Evolutionary conservation across 2,329 filamentous ascomycete genomes (phyloP).

Genomic region (Aspergillus tanneri): DNA sequence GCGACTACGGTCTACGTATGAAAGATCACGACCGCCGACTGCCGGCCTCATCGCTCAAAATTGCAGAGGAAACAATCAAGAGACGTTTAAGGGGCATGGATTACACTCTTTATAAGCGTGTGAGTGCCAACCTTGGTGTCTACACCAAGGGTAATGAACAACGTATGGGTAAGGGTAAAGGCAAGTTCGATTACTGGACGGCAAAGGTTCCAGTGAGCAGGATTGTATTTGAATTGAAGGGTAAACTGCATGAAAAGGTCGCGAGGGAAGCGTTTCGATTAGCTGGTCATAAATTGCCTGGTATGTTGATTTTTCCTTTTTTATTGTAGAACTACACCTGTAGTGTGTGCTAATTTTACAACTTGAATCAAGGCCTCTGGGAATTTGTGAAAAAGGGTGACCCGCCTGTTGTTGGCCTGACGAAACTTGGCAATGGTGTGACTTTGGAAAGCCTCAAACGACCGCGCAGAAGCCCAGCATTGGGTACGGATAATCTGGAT

Average conservation of each 20-base stretch:
- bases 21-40: slow-evolving; percentile 89
- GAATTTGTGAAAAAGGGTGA: slow-evolving; percentile 95
- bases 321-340: slow-evolving; percentile 6
- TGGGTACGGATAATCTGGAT: slow-evolving; percentile 31
- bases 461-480: slow-evolving; percentile 66
- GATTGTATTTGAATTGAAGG: slow-evolving; percentile 88
- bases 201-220: slow-evolving; percentile 85
- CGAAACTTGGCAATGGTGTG: slow-evolving; percentile 77
- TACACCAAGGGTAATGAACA: slow-evolving; percentile 95
- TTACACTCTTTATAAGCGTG: slow-evolving; percentile 87
- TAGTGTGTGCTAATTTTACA: slow-evolving; percentile 20
- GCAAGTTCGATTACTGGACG: slow-evolving; percentile 95
- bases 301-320: slow-evolving; percentile 53
- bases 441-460: slow-evolving; percentile 81
- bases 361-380: slow-evolving; percentile 53
- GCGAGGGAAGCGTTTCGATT: slow-evolving; percentile 89
- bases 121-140: slow-evolving; percentile 90
- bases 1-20: slow-evolving; percentile 93
- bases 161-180: slow-evolving; percentile 99
- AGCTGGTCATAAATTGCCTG: slow-evolving; percentile 91
- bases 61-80: slow-evolving; percentile 92
- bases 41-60: slow-evolving; percentile 79
- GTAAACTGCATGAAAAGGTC: slow-evolving; percentile 90
- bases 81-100: slow-evolving; percentile 83
- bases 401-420: slow-evolving; percentile 84